Evolutionary conservation across 495 filamentous ascomycete genomes (phyloP).

Genomic region (Terfezia boudieri): DNA sequence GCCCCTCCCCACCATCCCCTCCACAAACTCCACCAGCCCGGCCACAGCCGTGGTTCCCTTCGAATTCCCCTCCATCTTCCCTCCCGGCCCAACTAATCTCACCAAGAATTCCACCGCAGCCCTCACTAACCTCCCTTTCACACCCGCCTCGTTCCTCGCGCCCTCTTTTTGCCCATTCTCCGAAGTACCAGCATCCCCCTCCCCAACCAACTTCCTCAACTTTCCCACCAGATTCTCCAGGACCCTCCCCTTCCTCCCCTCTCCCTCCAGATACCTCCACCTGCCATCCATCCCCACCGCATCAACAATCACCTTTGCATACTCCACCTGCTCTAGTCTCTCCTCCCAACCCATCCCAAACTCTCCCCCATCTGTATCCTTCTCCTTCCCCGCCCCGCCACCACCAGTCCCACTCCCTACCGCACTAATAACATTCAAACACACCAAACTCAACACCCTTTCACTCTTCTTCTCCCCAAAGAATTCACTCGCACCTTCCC

Average conservation of each 20-base stretch:
- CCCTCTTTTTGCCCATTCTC: not conserved
- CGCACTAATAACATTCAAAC: not conserved
- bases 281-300: not conserved
- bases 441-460: not conserved
- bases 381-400: not conserved
- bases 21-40: too few relatives aligned
- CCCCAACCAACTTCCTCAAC: not conserved
- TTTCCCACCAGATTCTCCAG: not conserved
- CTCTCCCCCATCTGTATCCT: not conserved
- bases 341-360: not conserved
- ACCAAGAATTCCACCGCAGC: not conserved
- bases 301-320: not conserved
- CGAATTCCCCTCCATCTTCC: not conserved
- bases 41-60: too few relatives aligned
- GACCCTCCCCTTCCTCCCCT: not conserved
- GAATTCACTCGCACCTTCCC: not conserved
- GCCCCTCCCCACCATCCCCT: too few relatives aligned
- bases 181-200: not conserved
- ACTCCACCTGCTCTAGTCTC: not conserved
- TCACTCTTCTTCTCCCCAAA: not conserved
- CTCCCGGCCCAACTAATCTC: not conserved
- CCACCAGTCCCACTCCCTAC: not conserved
- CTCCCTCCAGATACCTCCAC: not conserved
- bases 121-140: not conserved
- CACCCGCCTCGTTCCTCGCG: not conserved